Conservation (phyloP, 2,329 filamentous ascomycete species). For the Talaromyces albobiverticillius region DNA sequence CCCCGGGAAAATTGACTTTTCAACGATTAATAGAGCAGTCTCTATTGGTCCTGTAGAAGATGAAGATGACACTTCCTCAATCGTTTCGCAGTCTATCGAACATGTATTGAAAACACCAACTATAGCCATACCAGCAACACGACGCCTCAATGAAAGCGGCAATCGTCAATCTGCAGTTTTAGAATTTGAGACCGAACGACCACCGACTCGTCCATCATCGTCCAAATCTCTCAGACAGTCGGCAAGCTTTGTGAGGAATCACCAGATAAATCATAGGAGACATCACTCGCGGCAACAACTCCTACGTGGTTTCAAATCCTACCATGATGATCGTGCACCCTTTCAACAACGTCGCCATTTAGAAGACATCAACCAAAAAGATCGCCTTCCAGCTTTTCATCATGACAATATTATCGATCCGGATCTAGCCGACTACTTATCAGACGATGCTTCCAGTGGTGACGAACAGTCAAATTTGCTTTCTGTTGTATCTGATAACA, state of each 20-base stretch:
- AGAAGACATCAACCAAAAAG: slow-evolving; percentile 64
- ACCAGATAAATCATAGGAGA: slow-evolving; percentile 77
- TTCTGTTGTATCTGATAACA: slow-evolving; percentile 64
- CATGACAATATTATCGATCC: slow-evolving; percentile 98
- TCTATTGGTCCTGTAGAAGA: slow-evolving; percentile 48
- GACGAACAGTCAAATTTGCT: slow-evolving; percentile 90
- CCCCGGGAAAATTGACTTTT: slow-evolving; percentile 46
- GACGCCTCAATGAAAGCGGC: slow-evolving; percentile 67
- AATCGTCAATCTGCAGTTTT: slow-evolving; percentile 85
- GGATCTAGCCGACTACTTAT: slow-evolving; percentile 91
- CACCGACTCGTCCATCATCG: slow-evolving; percentile 82
- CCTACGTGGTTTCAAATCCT: slow-evolving; percentile 69
- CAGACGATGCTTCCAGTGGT: slow-evolving; percentile 86
- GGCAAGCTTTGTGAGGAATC: slow-evolving; percentile 64
- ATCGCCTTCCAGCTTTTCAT: slow-evolving; percentile 84
- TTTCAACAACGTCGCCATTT: slow-evolving; percentile 75
- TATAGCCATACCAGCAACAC: slow-evolving; percentile 64
- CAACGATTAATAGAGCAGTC: slow-evolving; percentile 39
- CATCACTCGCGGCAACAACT: slow-evolving; percentile 86
- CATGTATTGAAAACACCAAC: slow-evolving; percentile 53
- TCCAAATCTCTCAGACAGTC: slow-evolving; percentile 82
- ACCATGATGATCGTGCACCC: slow-evolving; percentile 76
- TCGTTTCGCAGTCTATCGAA: slow-evolving; percentile 46
- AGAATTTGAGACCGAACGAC: slow-evolving; percentile 79
- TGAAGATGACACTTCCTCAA: slow-evolving; percentile 46